These are phyloP conservation scores for Hyaloscypha variabilis DNA, from an alignment of 495 filamentous ascomycete species.

Conservation along the genomic window DNA sequence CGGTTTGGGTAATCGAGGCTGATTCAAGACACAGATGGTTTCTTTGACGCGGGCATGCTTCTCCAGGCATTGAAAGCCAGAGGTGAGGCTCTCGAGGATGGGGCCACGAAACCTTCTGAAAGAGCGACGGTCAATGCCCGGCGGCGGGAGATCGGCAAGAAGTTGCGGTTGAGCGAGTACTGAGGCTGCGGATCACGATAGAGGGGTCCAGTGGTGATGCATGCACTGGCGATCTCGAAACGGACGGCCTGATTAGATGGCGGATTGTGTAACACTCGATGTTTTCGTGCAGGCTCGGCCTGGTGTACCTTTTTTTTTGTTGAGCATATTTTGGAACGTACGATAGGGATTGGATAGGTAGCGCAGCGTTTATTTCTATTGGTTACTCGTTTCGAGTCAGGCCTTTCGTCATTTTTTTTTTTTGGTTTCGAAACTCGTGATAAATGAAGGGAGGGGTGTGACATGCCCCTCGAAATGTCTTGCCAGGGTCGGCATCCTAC, in stretches of 20 bases:
- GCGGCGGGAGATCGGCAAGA: slow-evolving; percentile 77
- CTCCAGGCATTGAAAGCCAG: slow-evolving; percentile 79
- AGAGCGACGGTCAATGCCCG: slow-evolving; percentile 48
- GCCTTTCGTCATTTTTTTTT: background rate
- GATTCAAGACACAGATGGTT: slow-evolving; percentile 66
- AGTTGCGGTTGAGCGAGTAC: slow-evolving; percentile 75
- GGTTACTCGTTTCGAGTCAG: background rate
- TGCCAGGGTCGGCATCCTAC: background rate
- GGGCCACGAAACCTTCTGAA: slow-evolving; percentile 43
- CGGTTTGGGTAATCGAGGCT: background rate
- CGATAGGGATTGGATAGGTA: background rate
- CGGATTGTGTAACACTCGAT: background rate
- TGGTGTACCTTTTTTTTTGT: background rate
- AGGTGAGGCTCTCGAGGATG: slow-evolving; percentile 27
- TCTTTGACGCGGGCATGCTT: slow-evolving; percentile 95
- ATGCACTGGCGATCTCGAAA: background rate
- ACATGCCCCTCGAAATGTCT: background rate
- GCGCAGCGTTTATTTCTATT: background rate
- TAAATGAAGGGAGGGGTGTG: background rate
- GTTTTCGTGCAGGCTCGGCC: background rate
- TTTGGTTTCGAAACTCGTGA: background rate
- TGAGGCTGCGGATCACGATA: slow-evolving; percentile 36
- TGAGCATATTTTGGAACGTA: background rate
- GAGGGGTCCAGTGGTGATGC: background rate
- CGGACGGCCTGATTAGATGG: background rate